Evolutionary conservation across 805 yeast genomes (phyloP), one percentile per base, ranked within the genome.

Genomic region (Debaryomyces prosopidis): DNA sequence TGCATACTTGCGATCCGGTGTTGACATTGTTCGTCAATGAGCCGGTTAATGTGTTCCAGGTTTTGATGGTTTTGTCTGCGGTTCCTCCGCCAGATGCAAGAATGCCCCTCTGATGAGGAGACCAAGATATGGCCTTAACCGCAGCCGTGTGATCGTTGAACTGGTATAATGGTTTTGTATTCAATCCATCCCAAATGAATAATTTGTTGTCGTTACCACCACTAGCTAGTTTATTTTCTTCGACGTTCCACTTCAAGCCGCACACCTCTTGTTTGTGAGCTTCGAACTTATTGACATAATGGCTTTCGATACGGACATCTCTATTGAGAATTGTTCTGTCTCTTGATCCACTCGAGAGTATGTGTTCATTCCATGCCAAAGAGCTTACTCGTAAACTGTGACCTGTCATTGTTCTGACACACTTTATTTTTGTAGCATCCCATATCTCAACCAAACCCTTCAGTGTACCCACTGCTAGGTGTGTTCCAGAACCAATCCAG

Each of bases 71-170:
- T 46, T 92, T 82, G 65, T 94, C 99, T 1, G 95, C 91, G 0
- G 98, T 90, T 31, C 99, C 99, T 15, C 99, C 99, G 12, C 99
- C 99, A 1, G 94, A 81, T 1, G 98, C 98, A 44, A 94, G 65
- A 2, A 91, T 77, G 1, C 98, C 97, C 44, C 97, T 73, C 61
- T 89, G 96, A 61, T 94, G 98, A 2, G 99, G 98, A 1, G 96
- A 87, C 99, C 99, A 94, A 1, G 96, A 88, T 43, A 94, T 77
- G 0, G 98, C 99, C 66, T 94, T 94, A 3, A 94, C 96, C 0
- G 99, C 99, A 1, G 98, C 97, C 14, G 80, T 81, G 63, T 94
- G 98, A 51, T 89, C 96, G 2, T 76, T 73, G 55, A 90, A 86
- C 47, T 76, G 84, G 59, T 84, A 79, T 23, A 89, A 63, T 2